A percentile compares a stretch with the other conserved stretches of the same genome.
phyloP scores from a whole-genome alignment of 768 basidiomycete genomes.

The Amyloporia xantha region DNA sequence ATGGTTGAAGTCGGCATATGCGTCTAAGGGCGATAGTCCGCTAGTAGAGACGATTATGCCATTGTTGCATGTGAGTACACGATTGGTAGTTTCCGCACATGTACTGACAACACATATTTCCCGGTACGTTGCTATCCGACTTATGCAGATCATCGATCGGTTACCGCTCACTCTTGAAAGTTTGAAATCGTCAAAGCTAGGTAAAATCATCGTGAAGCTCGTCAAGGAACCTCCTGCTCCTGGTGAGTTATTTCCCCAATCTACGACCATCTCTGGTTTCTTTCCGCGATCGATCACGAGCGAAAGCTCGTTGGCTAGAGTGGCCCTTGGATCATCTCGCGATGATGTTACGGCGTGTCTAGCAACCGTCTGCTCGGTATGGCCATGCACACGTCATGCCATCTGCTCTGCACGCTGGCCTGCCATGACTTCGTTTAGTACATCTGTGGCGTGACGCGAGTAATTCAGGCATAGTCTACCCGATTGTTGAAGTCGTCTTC shows the following conservation, averaged over 20 bases:
- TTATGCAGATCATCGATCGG: conserved; percentile 70
- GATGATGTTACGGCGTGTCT: too few species aligned
- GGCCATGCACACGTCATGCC: too few species aligned
- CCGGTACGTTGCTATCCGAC: too few species aligned
- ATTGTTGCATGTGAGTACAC: conserved; percentile 67
- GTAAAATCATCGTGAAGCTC: conserved; percentile 72
- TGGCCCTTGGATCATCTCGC: too few species aligned
- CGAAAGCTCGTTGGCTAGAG: too few species aligned
- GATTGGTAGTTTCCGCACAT: not conserved
- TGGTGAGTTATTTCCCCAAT: conserved; percentile 61
- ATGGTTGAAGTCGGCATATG: conserved; percentile 71
- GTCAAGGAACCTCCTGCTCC: conserved; percentile 68
- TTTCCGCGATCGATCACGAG: too few species aligned
- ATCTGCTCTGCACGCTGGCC: too few species aligned
- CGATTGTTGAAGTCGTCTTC: not conserved
- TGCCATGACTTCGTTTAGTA: too few species aligned
- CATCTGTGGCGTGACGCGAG: too few species aligned
- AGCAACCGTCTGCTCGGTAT: too few species aligned
- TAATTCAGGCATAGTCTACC: not conserved
- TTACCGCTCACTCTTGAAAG: conserved; percentile 67
- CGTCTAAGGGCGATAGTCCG: conserved; percentile 45
- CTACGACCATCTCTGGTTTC: too few species aligned
- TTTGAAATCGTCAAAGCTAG: conserved; percentile 66
- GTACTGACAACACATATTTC: not conserved
- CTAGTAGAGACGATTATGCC: conserved; percentile 80